Evolutionary conservation across 805 yeast genomes (phyloP).

Genomic region (Debaryomyces hansenii): DNA sequence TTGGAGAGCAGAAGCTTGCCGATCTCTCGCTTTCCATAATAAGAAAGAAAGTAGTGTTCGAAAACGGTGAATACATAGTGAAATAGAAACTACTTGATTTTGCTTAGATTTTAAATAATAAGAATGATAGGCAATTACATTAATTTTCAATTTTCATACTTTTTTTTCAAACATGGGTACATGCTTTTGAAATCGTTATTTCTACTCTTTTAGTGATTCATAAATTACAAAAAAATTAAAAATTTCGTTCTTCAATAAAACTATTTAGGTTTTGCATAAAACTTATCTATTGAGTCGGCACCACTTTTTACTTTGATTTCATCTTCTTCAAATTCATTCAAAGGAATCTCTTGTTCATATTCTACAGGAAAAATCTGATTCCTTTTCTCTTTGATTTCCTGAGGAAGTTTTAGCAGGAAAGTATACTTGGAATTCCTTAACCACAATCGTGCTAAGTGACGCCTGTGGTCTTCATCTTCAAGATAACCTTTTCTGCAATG

Average conservation of each 20-base stretch:
- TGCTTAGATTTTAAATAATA: not conserved
- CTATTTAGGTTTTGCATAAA: conserved; percentile 10
- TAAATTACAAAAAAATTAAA: no score
- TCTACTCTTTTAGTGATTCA: no score
- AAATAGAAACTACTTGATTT: not conserved
- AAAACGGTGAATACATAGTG: conserved; percentile 1
- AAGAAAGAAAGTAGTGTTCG: not conserved
- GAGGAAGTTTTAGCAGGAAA: conserved; percentile 4
- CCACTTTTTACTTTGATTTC: conserved; percentile 5
- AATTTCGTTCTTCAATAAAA: not conserved
- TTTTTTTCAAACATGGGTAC: no score
- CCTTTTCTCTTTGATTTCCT: conserved; percentile 2
- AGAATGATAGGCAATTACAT: no score
- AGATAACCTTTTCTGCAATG: conserved; percentile 10
- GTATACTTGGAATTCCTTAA: conserved; percentile 11
- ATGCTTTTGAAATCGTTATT: no score
- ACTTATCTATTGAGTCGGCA: conserved; percentile 5
- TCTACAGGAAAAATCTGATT: conserved; percentile 6
- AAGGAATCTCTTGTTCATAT: conserved; percentile 11
- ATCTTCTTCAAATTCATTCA: conserved; percentile 10
- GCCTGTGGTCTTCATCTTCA: conserved; percentile 9
- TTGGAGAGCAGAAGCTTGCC: not conserved
- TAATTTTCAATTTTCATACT: no score
- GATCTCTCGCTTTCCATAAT: not conserved
- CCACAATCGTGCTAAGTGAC: conserved; percentile 12